Percentiles rank a stretch among this genome's conserved stretches.
Conservation (phyloP, 106 monocot species). For the Apostasia shenzhenica region DNA sequence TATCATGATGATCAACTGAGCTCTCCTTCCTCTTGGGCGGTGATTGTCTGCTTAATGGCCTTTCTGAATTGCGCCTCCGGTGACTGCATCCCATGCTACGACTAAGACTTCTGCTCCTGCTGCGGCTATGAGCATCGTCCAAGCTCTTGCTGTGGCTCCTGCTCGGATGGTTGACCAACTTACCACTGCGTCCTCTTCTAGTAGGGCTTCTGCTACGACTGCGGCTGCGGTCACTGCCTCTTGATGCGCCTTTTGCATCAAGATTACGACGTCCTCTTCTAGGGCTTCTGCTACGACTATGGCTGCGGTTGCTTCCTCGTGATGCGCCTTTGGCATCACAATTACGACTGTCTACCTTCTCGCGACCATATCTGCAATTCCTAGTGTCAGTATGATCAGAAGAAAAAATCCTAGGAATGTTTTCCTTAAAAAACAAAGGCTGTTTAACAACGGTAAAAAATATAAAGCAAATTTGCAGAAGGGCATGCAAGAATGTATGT, state of each 20-base stretch:
- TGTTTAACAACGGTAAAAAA: too few relatives aligned
- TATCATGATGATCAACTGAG: not conserved
- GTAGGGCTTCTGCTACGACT: conserved; percentile 14
- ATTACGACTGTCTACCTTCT: conserved; percentile 3
- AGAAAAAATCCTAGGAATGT: too few relatives aligned
- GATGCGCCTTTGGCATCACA: conserved; percentile 2
- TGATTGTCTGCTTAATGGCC: not conserved
- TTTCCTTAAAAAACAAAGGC: too few relatives aligned
- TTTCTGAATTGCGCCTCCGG: not conserved
- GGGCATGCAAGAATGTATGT: too few relatives aligned
- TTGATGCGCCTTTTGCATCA: not conserved
- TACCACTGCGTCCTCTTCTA: not conserved
- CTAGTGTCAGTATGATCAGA: too few relatives aligned
- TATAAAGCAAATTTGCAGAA: too few relatives aligned
- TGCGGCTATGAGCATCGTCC: conserved; percentile 4
- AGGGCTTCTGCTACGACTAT: conserved; percentile 10
- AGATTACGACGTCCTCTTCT: not conserved
- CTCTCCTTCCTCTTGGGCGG: conserved; percentile 8
- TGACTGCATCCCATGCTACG: conserved; percentile 3
- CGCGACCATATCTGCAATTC: conserved; percentile 3
- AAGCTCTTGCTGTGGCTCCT: conserved; percentile 14
- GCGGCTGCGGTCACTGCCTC: conserved; percentile 14
- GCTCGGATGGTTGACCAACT: not conserved
- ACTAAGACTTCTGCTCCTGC: conserved; percentile 23
- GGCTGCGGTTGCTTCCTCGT: conserved; percentile 13